Evolutionary conservation across 192 early-diverging fungal genomes (phyloP).

Genomic region (Coemansia sp.): DNA sequence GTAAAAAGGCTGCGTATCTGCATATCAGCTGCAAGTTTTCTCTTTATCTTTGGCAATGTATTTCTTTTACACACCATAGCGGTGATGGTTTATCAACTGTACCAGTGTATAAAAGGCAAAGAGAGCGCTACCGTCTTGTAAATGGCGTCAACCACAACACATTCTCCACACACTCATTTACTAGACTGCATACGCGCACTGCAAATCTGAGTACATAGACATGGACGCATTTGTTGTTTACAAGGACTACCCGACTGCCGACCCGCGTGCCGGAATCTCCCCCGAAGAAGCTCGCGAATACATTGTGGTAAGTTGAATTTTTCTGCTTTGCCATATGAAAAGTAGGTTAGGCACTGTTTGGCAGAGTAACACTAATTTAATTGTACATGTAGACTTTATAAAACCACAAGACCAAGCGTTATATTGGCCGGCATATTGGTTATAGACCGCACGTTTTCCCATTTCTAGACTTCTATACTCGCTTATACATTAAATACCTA

Average conservation of each 20-base stretch:
- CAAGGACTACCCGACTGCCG: conserved; percentile 40
- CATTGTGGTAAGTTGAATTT: conserved; percentile 14
- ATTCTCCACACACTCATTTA: background rate
- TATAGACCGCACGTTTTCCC: no score
- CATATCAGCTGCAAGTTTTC: background rate
- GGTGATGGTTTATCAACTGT: background rate
- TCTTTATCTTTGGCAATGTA: background rate
- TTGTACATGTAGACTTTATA: no score
- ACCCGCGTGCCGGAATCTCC: conserved; percentile 23
- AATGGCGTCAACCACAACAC: background rate
- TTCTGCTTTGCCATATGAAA: no score
- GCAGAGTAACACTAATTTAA: no score
- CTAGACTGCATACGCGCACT: conserved; percentile 1
- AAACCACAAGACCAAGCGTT: no score
- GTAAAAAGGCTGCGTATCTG: background rate
- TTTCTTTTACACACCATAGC: background rate
- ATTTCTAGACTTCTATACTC: no score
- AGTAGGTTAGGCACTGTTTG: no score
- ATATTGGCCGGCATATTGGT: no score
- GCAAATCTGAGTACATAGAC: background rate
- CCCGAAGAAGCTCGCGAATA: conserved; percentile 27
- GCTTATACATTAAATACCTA: no score
- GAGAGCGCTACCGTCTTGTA: background rate
- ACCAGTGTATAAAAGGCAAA: background rate
- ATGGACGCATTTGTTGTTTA: conserved; percentile 4